These are phyloP conservation scores for Backusella sp. DNA, from an alignment of 192 early-diverging fungal species.

Conservation along the genomic window DNA sequence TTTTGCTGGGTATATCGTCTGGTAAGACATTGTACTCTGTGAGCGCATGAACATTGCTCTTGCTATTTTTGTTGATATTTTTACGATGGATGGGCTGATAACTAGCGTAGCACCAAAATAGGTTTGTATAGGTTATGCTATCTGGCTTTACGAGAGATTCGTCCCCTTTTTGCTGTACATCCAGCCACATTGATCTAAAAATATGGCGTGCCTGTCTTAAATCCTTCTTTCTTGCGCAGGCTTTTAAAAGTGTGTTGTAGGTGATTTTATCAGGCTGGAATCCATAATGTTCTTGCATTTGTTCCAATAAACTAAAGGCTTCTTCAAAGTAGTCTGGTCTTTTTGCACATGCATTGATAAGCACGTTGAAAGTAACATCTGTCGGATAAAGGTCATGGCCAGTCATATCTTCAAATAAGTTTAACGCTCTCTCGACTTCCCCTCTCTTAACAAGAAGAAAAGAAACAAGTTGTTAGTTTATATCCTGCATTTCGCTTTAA, in stretches of 20 bases:
- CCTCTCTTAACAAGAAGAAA: slow-evolving; percentile 35
- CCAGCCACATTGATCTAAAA: slow-evolving; percentile 56
- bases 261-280: slow-evolving; percentile 77
- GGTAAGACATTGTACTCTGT: slow-evolving; percentile 7
- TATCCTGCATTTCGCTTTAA: neutral
- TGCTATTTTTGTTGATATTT: neutral
- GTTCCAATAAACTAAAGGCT: slow-evolving; percentile 73
- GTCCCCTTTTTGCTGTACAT: slow-evolving; percentile 38
- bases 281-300: slow-evolving; percentile 81
- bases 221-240: slow-evolving; percentile 72
- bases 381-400: slow-evolving; percentile 66
- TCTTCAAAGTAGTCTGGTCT: slow-evolving; percentile 84
- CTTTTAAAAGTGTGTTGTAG: slow-evolving; percentile 80
- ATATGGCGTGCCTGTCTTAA: slow-evolving; percentile 66
- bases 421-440: slow-evolving; percentile 88
- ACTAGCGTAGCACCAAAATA: slow-evolving; percentile 68
- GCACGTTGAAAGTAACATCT: slow-evolving; percentile 82
- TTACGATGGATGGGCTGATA: slow-evolving; percentile 24
- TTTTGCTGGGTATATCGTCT: slow-evolving; percentile 11
- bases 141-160: slow-evolving; percentile 50
- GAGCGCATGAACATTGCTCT: neutral
- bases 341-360: slow-evolving; percentile 81
- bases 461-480: neutral
- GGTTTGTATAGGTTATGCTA: slow-evolving; percentile 60
- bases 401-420: slow-evolving; percentile 89